Conservation (phyloP, 2,329 filamentous ascomycete genomes). For the Metarhizium anisopliae region DNA sequence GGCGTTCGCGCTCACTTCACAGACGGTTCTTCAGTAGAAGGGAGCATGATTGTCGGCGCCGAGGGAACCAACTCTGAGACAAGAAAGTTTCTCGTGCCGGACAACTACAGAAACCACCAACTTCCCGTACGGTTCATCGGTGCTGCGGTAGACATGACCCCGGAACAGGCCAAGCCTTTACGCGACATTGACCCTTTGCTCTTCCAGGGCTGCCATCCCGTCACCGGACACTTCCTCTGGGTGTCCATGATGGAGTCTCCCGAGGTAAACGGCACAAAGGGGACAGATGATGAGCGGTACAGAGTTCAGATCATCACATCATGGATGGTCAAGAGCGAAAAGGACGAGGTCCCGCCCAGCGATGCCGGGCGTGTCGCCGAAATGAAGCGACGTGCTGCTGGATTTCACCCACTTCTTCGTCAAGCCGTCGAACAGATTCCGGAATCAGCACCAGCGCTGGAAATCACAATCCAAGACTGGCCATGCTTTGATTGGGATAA, state of each 20-base stretch:
- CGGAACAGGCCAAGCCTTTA: slow-evolving; percentile 27
- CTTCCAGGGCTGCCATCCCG: slow-evolving; percentile 44
- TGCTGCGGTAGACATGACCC: slow-evolving; percentile 26
- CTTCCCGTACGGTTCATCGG: slow-evolving; percentile 31
- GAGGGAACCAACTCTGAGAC: slow-evolving; percentile 30
- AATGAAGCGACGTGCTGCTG: slow-evolving; percentile 28
- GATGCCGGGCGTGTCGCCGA: slow-evolving; percentile 23
- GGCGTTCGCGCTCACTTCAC: slow-evolving; percentile 20
- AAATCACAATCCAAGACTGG: slow-evolving; percentile 28
- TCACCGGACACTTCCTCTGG: slow-evolving; percentile 40
- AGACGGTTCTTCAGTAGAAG: slow-evolving; percentile 22
- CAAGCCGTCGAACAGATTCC: slow-evolving; percentile 34
- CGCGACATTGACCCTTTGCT: slow-evolving; percentile 43
- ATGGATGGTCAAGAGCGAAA: slow-evolving; percentile 29
- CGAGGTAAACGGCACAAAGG: slow-evolving; percentile 24
- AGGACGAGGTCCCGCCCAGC: slow-evolving; percentile 23
- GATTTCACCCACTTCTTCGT: slow-evolving; percentile 29
- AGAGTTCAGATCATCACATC: slow-evolving; percentile 36
- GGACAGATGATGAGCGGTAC: slow-evolving; percentile 23
- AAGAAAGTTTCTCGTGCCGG: slow-evolving; percentile 23
- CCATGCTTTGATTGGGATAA: slow-evolving; percentile 32
- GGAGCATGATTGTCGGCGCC: slow-evolving; percentile 28
- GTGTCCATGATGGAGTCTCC: slow-evolving; percentile 36
- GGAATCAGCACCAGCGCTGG: slow-evolving; percentile 25
- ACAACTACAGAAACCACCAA: slow-evolving; percentile 20